These are phyloP conservation scores for Prototheca wickerhamii DNA, from an alignment of 163 green algal genomes.

Conservation along the genomic window DNA sequence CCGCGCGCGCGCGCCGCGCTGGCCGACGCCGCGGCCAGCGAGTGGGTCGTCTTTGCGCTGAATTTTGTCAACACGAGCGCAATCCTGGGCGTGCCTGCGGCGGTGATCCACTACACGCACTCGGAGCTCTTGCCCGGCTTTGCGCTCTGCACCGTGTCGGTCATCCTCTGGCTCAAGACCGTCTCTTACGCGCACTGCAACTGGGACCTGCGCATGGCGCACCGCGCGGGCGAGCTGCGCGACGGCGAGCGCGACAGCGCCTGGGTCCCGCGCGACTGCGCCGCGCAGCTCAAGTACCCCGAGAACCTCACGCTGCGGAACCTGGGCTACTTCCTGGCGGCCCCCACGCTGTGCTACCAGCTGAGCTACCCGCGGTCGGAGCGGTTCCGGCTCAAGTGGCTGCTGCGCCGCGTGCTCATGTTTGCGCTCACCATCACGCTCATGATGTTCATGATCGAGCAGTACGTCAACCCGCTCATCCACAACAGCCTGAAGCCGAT, in stretches of 20 bases:
- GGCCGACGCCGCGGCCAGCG: slow-evolving; percentile 10
- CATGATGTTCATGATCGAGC: slow-evolving; percentile 65
- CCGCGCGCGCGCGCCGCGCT: slow-evolving; percentile 3
- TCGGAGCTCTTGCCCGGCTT: slow-evolving; percentile 27
- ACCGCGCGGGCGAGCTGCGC: slow-evolving; percentile 22
- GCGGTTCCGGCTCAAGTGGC: slow-evolving; percentile 51
- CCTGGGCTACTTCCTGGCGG: slow-evolving; percentile 77
- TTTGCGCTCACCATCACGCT: slow-evolving; percentile 1
- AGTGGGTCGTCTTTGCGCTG: slow-evolving; percentile 43
- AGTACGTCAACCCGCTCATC: slow-evolving; percentile 61
- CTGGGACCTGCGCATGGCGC: slow-evolving; percentile 46
- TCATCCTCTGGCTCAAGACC: slow-evolving; percentile 81
- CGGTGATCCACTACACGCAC: slow-evolving; percentile 36
- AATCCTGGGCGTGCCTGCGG: slow-evolving; percentile 36
- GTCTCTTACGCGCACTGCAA: slow-evolving; percentile 79
- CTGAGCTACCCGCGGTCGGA: slow-evolving; percentile 55
- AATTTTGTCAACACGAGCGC: slow-evolving; percentile 38
- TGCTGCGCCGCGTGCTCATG: slow-evolving; percentile 35
- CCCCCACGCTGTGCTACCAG: slow-evolving; percentile 82
- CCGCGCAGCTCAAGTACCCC: slow-evolving; percentile 57
- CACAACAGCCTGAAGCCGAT: slow-evolving; percentile 48
- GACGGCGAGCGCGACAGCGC: slow-evolving; percentile 42
- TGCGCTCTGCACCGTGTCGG: slow-evolving; percentile 23
- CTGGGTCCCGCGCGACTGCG: slow-evolving; percentile 9
- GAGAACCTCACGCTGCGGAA: slow-evolving; percentile 72